Base-by-base conservation (phyloP, 2,329 filamentous ascomycete species). In the Alternaria triticina region DNA sequence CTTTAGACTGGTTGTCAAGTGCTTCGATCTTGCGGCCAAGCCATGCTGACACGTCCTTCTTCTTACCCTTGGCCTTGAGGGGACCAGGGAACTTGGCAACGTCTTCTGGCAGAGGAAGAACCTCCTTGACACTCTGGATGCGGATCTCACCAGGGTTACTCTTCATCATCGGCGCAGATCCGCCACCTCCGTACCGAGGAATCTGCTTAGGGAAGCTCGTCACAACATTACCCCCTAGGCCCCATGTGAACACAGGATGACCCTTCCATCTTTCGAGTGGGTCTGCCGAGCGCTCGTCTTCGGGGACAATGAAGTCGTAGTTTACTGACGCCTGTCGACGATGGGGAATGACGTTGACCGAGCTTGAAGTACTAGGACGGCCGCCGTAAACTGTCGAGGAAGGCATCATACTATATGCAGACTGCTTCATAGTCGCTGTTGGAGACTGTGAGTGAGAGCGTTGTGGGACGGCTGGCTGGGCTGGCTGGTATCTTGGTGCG, bases 41-140 rank as follows among this genome's bases (percentile, higher is more conserved):
- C 96, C 96, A 99, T 2, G 88, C 81, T 46, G 94, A 72, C 0
- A 93, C 87, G 58, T 99, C 95, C 83, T 98, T 99, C 85, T 99
- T 99, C 85, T 97, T 98, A 2, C 90, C 89, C 77, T 97, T 98
- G 44, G 89, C 87, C 79, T 91, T 94, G 27, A 99, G 83, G 4
- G 96, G 96, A 0, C 96, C 96, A 0, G 96, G 96, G 74, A 98
- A 98, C 70, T 90, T 93, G 17, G 88, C 86, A 52, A 96, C 82
- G 3, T 89, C 87, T 33, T 96, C 93, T 23, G 88, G 84, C 9
- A 94, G 82, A 5, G 92, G 89, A 47, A 92, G 83, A 28, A 93
- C 84, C 46, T 94, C 89, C 76, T 91, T 96, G 65, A 92, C 86
- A 70, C 87, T 91, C 65, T 89, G 87, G n/a, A 95, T 83, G 71